Base-by-base conservation (phyloP, 2,329 filamentous ascomycete species). In the Venturia aucupariae region DNA sequence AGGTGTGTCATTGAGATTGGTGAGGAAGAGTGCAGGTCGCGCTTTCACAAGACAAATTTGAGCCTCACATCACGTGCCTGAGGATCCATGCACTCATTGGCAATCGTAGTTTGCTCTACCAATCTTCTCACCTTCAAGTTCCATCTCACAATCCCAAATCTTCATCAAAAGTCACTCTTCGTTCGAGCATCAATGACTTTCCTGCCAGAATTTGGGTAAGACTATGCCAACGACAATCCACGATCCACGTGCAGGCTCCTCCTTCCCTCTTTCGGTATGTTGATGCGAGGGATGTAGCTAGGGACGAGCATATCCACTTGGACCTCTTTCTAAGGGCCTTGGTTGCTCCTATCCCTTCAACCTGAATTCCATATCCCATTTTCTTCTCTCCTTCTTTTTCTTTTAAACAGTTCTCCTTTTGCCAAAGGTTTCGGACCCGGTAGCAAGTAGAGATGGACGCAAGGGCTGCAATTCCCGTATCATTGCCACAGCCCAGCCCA, bases 401-500 rank as follows among this genome's bases (percentile, higher is more conserved):
- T 4, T 19, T 35, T 15, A 1, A 2, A 27, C 46, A 48, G n/a
- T 22, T 10, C 46, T 24, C n/a, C 46, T 48, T 24, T 48, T 44
- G 13, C 22, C 6, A n/a, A 24, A 27, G 22, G 22, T 27, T 22
- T n/a, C 13, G 10, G 22, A 11, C 22, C 51, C 27, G 30, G 24
- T 17, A n/a, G 32, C 46, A 22, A 62, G 11, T 6, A 7, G 11
- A 38, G 1, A 65, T 65, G 60, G 60, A 65, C 1, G 64, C 30
- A 60, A 27, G 59, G 32, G 59, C 32, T 38, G 10, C 30, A 5
- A 65, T 65, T 30, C 27, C 30, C 2, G 60, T 60, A n/a, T 44
- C 39, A 27, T 79, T 90, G 22, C 89, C 89, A 2, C 84, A 83
- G 3, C 74, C 79, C 3, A 78, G 82, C 54, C 84, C 86, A 51